phyloP scores from a whole-genome alignment of 2,329 filamentous ascomycete genomes.

The Trichophyton rubrum region DNA sequence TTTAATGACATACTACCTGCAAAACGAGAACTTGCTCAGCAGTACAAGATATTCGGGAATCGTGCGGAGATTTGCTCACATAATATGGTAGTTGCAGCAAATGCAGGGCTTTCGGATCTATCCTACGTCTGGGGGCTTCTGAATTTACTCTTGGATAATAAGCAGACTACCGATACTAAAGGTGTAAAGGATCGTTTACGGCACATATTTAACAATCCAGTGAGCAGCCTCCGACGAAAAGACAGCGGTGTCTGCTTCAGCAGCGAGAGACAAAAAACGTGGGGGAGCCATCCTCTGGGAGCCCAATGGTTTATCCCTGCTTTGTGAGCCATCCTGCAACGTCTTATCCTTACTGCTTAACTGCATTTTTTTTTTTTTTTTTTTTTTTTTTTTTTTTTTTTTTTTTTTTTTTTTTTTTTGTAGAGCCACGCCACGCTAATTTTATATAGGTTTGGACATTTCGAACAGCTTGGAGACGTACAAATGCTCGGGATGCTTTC shows the following conservation, averaged over 20 bases:
- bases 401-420: not conserved
- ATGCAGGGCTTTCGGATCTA: constrained; percentile 56
- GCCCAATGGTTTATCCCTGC: constrained; percentile 44
- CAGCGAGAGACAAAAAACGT: constrained; percentile 37
- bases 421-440: not conserved
- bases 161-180: constrained; percentile 53
- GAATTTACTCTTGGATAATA: constrained; percentile 61
- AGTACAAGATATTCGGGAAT: constrained; percentile 75
- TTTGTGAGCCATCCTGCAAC: constrained; percentile 22
- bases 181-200: not conserved
- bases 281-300: constrained; percentile 47
- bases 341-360: not conserved
- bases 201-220: not conserved
- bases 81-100: constrained; percentile 66
- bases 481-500: constrained; percentile 56
- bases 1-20: constrained; percentile 61
- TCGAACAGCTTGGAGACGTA: constrained; percentile 47
- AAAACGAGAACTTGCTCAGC: constrained; percentile 60
- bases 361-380: not conserved
- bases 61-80: constrained; percentile 69
- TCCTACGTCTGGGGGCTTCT: constrained; percentile 75
- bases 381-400: not conserved
- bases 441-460: constrained; percentile 39
- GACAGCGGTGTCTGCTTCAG: constrained; percentile 25
- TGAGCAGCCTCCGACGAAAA: constrained; percentile 11